These are phyloP conservation scores for Recurvomyces mirabilis DNA, from an alignment of 495 filamentous ascomycete species.

Conservation along the genomic window DNA sequence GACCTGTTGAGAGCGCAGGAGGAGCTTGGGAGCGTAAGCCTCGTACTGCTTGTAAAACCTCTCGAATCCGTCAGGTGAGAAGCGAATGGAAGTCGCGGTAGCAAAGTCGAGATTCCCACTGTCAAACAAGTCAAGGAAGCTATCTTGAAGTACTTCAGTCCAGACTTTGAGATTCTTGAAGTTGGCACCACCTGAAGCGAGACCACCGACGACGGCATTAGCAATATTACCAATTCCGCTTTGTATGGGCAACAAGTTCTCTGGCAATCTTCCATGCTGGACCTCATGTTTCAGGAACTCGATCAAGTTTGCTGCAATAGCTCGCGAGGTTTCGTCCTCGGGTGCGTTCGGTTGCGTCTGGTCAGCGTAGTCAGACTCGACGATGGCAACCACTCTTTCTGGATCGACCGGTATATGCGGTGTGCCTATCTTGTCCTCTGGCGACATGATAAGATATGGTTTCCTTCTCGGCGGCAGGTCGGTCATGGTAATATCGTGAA, in stretches of 20 bases:
- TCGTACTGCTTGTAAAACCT: constrained; percentile 87
- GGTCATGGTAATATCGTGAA: constrained; percentile 85
- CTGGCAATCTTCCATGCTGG: constrained; percentile 59
- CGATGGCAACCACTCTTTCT: constrained; percentile 75
- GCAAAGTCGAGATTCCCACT: constrained; percentile 82
- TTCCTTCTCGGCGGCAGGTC: constrained; percentile 71
- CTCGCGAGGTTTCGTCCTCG: constrained; percentile 57
- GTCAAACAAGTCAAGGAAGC: constrained; percentile 90
- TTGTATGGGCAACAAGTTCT: constrained; percentile 72
- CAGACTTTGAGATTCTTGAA: constrained; percentile 84
- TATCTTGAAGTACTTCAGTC: constrained; percentile 91
- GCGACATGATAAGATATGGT: constrained; percentile 74
- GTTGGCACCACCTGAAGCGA: constrained; percentile 55
- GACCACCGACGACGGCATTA: constrained; percentile 81
- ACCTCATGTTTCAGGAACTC: constrained; percentile 83
- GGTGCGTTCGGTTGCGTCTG: constrained; percentile 68
- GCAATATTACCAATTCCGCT: constrained; percentile 91
- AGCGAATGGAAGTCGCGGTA: constrained; percentile 81
- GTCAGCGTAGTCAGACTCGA: constrained; percentile 76
- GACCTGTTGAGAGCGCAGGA: constrained; percentile 77
- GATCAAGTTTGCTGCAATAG: constrained; percentile 71
- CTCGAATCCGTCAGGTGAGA: constrained; percentile 84
- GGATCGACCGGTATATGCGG: constrained; percentile 79
- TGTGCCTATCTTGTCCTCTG: constrained; percentile 71
- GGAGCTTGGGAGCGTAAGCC: constrained; percentile 66